Base-by-base conservation (phyloP, 768 basidiomycete species). In the Saitozyma podzolica region DNA sequence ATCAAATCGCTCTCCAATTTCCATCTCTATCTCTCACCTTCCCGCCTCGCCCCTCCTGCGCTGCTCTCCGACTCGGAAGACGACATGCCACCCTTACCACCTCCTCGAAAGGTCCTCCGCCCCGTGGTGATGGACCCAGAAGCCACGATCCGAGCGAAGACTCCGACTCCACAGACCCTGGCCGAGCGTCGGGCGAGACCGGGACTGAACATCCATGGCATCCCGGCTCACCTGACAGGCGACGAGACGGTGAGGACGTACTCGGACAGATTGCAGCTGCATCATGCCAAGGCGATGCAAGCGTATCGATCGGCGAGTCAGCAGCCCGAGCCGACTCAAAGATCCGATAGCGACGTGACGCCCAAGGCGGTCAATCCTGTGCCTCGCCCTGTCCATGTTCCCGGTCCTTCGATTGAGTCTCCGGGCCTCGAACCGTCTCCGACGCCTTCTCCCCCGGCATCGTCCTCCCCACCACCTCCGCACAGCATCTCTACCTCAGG, bases 21-120 rank as follows among this genome's bases (percentile, higher is more conserved):
- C 59, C 70, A 73, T 41, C 72, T 79, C 3, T 75, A 79, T 56
- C 70, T 79, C 0, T 78, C 78, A 3, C 76, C 76, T 0, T 76
- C 78, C 0, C 58, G 77, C 50, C 49, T 74, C 11, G 72, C 75
- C 10, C 62, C 76, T 56, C 54, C 76, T 13, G 75, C 76, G 50
- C 50, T 76, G 2, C 55, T 78, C 53, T 64, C 68, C 6, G 64
- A 65, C 17, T 66, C 69, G 11, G 72, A 72, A 8, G 65, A 67
- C 0, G 73, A 73, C n/a, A 56, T n/a, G 42, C 61, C 54, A 19
- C 41, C 29, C 10, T n/a, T 54, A 4, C 57, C 51, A 1, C 39
- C 49, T 0, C 55, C 54, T 4, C 57, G 63, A 20, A 55, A 55
- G 29, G 37, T 50, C 14, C 50, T 71, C 4, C 62, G 52, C n/a